A percentile compares a stretch with the other conserved stretches of the same genome.
phyloP scores from a whole-genome alignment of 2,329 filamentous ascomycete genomes.

The Alternaria atra region DNA sequence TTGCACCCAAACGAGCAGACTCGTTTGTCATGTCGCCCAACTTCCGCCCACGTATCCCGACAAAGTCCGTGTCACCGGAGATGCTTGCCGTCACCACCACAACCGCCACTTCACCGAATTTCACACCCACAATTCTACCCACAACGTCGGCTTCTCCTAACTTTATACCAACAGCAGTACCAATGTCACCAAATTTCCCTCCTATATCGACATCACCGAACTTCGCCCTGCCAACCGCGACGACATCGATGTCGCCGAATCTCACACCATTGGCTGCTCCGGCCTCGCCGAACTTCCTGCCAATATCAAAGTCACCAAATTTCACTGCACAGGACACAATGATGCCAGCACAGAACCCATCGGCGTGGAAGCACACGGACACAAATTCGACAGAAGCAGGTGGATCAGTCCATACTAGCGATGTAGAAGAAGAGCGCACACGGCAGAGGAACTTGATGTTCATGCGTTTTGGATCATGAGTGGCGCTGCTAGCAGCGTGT shows the following conservation, averaged over 20 bases:
- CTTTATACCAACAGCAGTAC: not conserved
- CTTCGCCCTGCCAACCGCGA: constrained; percentile 7
- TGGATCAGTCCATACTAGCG: not conserved
- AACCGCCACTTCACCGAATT: constrained; percentile 15
- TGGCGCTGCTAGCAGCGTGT: not conserved
- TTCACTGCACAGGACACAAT: not conserved
- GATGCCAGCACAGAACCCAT: not conserved
- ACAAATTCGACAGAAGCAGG: not conserved
- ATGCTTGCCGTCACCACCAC: not conserved
- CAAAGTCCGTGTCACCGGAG: constrained; percentile 12
- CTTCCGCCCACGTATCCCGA: constrained; percentile 15
- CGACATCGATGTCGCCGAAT: constrained; percentile 1
- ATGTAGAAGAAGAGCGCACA: constrained; percentile 19
- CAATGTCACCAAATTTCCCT: constrained; percentile 6
- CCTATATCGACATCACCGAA: constrained; percentile 23
- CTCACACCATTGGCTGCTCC: constrained; percentile 3
- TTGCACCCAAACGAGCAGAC: constrained; percentile 20
- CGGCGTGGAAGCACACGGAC: not conserved
- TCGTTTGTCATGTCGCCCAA: constrained; percentile 29
- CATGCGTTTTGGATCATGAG: constrained; percentile 19
- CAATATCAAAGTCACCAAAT: not conserved
- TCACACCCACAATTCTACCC: not conserved
- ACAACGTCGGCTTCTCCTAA: not conserved
- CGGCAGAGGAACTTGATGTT: constrained; percentile 34
- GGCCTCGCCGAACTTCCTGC: constrained; percentile 14